phyloP scores from a whole-genome alignment of 2,329 filamentous ascomycete genomes.

The Paecilomyces variotii region DNA sequence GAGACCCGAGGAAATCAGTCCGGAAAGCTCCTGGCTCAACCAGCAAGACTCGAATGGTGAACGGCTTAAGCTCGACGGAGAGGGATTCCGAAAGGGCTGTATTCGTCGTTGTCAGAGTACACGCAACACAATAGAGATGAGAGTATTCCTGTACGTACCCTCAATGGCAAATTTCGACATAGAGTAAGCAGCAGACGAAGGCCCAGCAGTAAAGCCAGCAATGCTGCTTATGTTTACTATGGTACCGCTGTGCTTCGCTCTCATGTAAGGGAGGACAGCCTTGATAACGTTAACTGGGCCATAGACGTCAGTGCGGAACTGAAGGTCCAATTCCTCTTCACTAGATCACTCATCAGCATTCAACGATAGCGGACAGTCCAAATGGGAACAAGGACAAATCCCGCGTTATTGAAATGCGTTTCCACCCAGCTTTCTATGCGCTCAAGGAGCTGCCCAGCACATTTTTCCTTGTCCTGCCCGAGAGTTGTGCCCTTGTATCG shows the following conservation, averaged over 20 bases:
- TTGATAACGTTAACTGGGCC: constrained; percentile 38
- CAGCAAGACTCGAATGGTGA: constrained; percentile 32
- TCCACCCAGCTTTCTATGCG: constrained; percentile 47
- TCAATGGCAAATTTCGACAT: no score
- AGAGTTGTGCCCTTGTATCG: constrained; percentile 34
- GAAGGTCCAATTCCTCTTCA: constrained; percentile 34
- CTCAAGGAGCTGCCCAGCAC: constrained; percentile 40
- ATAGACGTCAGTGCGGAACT: constrained; percentile 43
- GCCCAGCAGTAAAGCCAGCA: constrained; percentile 33
- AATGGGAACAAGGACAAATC: no score
- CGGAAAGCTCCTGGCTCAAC: constrained; percentile 30
- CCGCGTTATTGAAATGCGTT: constrained; percentile 30
- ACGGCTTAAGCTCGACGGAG: constrained; percentile 5
- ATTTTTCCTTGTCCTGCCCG: constrained; percentile 31
- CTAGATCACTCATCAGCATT: constrained; percentile 5
- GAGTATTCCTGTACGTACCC: no score
- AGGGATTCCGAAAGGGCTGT: constrained; percentile 25
- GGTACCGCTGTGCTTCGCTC: constrained; percentile 33
- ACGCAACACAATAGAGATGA: no score
- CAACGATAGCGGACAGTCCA: no score
- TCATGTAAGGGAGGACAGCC: constrained; percentile 37
- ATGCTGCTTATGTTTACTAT: constrained; percentile 42
- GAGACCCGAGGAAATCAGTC: constrained; percentile 34
- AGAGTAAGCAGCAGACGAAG: constrained; percentile 11
- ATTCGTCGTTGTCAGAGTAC: constrained; percentile 22